Evolutionary conservation across 2,329 filamentous ascomycete species (phyloP), one percentile per base, ranked within the genome.

Genomic region (Aquanectria penicillioides): DNA sequence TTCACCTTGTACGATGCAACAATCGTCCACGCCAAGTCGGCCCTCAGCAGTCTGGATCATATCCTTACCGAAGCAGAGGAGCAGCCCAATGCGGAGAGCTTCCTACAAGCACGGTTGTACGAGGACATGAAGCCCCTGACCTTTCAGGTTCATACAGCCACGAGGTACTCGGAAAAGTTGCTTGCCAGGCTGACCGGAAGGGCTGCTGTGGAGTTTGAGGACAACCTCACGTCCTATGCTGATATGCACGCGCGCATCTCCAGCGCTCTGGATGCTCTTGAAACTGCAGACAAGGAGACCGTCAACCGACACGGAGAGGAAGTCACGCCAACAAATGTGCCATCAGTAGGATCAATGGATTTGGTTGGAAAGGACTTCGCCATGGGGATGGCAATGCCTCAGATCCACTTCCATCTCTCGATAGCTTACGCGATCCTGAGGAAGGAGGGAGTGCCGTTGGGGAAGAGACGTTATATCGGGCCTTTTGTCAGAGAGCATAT

Each of bases 361-460:
- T 51, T 73, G 9, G 62, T 61, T 31, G 69, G 67, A 10, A 47
- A 67, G 41, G 72, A 75, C 0, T 88, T 84, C 65, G 69, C 83
- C 6, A 66, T 73, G 40, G 70, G 72, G 2, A 83, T 78, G 69
- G 78, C 77, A 2, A 60, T 86, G 22, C 85, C 86, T 9, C 87
- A 89, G 65, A 78, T 88, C 63, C 86, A 78, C 73, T 90, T 89
- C 69, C 87, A 89, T 68, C 63, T 83, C 5, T 79, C 74, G 6
- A 86, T 79, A 13, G 76, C 82, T n/a, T 89, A 89, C 73, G 78
- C 72, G 3, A 83, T 89, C 55, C 68, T 89, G 63, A 76, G 87
- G 54, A 80, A 77, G 62, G 80, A 84, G 70, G 87, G 86, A 1
- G 83, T 88, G n/a, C 77, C 78, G 0, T 15, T 89, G n/a, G 85